Conservation (phyloP, 164 flowering plant genomes). For the Liriodendron chinense region DNA sequence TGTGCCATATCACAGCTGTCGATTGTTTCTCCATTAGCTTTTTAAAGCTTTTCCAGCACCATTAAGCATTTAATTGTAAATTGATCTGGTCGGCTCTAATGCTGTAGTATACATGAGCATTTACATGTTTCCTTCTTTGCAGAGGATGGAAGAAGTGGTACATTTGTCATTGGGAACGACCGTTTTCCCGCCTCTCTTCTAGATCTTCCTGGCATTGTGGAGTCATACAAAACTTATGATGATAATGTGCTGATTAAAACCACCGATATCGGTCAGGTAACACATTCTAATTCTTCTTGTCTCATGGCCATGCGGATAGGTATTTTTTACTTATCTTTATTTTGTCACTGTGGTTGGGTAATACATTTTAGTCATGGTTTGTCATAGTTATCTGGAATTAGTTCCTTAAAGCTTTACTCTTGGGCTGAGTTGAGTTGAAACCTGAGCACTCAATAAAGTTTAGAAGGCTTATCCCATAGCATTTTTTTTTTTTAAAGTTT, state of each 20-base stretch:
- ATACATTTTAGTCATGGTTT: neutral
- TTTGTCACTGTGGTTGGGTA: no score
- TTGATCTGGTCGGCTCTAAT: no score
- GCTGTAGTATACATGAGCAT: neutral
- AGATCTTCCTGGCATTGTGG: slow-evolving; percentile 88
- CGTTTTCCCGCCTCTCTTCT: slow-evolving; percentile 75
- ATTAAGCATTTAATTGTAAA: no score
- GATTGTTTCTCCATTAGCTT: neutral
- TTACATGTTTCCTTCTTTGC: slow-evolving; percentile 11
- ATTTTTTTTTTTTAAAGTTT: no score
- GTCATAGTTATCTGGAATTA: neutral
- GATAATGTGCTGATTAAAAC: slow-evolving; percentile 82
- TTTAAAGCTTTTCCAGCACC: neutral
- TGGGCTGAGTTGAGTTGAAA: no score
- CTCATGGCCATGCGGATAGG: neutral
- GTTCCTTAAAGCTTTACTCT: neutral
- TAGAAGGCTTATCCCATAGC: no score
- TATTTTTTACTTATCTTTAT: no score
- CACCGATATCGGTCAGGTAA: slow-evolving; percentile 90
- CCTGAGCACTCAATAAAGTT: no score
- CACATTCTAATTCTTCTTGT: neutral
- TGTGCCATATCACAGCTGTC: neutral
- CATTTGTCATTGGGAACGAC: slow-evolving; percentile 68
- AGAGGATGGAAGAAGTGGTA: slow-evolving; percentile 78
- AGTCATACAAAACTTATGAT: slow-evolving; percentile 94